Conservation (phyloP, 2,329 filamentous ascomycete genomes). For the Zymoseptoria passerinii region DNA sequence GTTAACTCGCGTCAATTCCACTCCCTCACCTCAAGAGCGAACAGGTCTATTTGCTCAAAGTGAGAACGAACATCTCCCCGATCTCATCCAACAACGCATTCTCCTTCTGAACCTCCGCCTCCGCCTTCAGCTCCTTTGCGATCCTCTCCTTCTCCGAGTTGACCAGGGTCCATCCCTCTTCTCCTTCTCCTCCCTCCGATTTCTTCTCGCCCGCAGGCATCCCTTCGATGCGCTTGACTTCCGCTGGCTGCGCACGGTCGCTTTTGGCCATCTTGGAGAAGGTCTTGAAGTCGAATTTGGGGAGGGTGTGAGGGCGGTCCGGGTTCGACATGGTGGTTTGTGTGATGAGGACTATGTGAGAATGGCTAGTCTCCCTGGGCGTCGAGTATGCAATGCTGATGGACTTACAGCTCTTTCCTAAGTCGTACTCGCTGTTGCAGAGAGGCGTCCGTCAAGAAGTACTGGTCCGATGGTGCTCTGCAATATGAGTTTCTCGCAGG, state of each 20-base stretch:
- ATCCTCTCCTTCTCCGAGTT: not conserved
- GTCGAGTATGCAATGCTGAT: not conserved
- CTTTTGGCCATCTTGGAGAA: not conserved
- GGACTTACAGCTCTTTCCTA: not conserved
- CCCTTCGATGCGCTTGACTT: not conserved
- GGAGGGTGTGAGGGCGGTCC: not conserved
- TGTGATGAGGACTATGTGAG: not conserved
- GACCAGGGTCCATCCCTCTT: not conserved
- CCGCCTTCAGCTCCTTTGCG: not conserved
- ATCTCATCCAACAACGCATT: not conserved
- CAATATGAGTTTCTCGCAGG: not conserved
- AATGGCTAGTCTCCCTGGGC: not conserved
- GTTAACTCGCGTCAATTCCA: not conserved
- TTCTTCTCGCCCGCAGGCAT: not conserved
- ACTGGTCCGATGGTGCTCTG: not conserved
- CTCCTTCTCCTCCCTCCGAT: not conserved
- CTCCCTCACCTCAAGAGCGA: too few relatives aligned
- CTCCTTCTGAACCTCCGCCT: not conserved
- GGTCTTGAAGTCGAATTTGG: not conserved
- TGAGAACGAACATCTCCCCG: not conserved
- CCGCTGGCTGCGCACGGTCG: not conserved
- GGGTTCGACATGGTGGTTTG: not conserved
- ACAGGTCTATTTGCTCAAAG: not conserved
- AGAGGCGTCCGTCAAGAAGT: not conserved
- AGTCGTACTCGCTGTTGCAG: not conserved